phyloP scores from a whole-genome alignment of 352 stramenopile genomes.

The Phytophthora fragariaefolia region DNA sequence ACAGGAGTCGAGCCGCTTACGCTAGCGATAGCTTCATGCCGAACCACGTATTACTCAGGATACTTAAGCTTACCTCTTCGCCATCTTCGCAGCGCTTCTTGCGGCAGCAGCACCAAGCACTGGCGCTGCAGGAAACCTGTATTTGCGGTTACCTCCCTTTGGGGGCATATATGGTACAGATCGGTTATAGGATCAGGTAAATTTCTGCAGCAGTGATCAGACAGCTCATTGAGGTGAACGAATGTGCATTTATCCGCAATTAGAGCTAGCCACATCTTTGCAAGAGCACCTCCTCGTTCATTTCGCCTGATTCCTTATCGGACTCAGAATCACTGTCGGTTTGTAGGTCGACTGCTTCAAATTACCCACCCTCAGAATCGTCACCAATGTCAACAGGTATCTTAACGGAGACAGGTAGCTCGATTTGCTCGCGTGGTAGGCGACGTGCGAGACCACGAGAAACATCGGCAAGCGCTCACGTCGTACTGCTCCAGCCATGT shows the following conservation, averaged over 20 bases:
- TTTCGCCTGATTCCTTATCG: too few species aligned
- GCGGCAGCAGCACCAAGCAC: too few species aligned
- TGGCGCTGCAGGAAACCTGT: too few species aligned
- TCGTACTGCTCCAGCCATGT: constrained; percentile 16
- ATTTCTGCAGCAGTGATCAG: too few species aligned
- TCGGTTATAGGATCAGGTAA: neutral
- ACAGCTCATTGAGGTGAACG: neutral
- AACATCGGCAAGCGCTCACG: neutral
- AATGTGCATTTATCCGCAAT: neutral
- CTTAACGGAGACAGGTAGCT: constrained; percentile 1
- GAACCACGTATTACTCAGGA: too few species aligned
- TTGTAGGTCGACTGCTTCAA: neutral
- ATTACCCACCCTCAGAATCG: constrained; percentile 1
- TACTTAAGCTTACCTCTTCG: too few species aligned
- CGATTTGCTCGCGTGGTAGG: constrained; percentile 2
- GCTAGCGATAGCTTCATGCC: too few species aligned
- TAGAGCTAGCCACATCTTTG: too few species aligned
- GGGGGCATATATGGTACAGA: neutral
- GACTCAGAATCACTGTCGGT: constrained; percentile 1
- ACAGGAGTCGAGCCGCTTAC: too few species aligned
- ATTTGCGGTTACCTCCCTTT: too few species aligned
- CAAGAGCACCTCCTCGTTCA: neutral
- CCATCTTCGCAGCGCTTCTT: too few species aligned
- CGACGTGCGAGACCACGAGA: neutral
- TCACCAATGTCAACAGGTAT: constrained; percentile 1